These are phyloP conservation scores for Mycena pura DNA, from an alignment of 768 basidiomycete genomes.

Conservation along the genomic window DNA sequence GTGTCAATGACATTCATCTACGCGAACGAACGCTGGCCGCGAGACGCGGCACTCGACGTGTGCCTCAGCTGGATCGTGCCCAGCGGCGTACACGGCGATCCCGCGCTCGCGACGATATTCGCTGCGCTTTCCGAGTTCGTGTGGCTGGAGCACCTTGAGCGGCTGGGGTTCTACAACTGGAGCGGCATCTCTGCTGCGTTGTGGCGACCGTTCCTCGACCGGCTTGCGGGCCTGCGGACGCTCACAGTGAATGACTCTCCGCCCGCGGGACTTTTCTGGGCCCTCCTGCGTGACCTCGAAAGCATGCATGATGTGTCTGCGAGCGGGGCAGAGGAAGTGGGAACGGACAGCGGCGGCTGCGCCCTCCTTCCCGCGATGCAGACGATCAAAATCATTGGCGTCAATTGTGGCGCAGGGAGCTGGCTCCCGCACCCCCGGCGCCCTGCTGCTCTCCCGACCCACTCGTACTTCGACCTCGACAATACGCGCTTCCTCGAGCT, in stretches of 20 bases:
- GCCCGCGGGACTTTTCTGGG: slow-evolving; percentile 8
- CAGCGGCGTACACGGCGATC: not conserved
- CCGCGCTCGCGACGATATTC: not conserved
- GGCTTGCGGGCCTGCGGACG: not conserved
- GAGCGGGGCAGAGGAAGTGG: not conserved
- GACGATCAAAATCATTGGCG: not conserved
- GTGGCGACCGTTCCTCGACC: not conserved
- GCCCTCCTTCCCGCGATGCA: slow-evolving; percentile 2
- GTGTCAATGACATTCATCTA: not conserved
- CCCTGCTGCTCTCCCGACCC: not conserved
- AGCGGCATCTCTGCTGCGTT: not conserved
- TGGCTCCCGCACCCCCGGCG: not conserved
- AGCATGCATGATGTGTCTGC: not conserved
- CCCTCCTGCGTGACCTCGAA: slow-evolving; percentile 1
- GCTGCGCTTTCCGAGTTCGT: not conserved
- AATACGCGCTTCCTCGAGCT: slow-evolving; percentile 10
- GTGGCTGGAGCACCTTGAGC: not conserved
- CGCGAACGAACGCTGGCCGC: not conserved
- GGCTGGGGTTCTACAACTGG: not conserved
- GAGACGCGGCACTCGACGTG: not conserved
- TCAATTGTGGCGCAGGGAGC: not conserved
- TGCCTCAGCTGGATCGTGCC: not conserved
- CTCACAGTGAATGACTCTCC: not conserved
- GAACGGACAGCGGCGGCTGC: not conserved
- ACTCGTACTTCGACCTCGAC: slow-evolving; percentile 10